These are phyloP conservation scores for Globisporangium mamillatum DNA, from an alignment of 352 stramenopile genomes.

Conservation along the genomic window DNA sequence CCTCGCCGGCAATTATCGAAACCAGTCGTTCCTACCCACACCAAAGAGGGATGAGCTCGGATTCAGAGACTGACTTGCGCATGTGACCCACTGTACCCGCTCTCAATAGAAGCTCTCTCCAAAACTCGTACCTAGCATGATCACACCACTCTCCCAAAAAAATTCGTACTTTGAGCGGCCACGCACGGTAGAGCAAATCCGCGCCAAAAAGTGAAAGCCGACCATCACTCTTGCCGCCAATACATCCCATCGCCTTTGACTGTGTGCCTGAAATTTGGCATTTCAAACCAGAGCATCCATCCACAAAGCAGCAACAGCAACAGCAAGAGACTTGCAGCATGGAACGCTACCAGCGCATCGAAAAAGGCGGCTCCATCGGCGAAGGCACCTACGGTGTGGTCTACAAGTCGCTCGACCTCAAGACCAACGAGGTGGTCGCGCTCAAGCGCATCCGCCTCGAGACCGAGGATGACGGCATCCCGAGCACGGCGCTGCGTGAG, in stretches of 20 bases:
- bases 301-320: neutral
- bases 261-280: neutral
- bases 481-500: constrained; percentile 97
- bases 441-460: constrained; percentile 98
- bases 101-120: constrained; percentile 17
- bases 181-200: neutral
- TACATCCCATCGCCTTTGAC: neutral
- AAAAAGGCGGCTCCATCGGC: constrained; percentile 91
- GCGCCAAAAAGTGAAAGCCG: constrained; percentile 6
- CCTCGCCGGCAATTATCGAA: constrained; percentile 16
- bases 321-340: constrained; percentile 27
- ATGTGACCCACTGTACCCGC: neutral
- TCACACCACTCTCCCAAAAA: neutral
- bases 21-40: constrained; percentile 13
- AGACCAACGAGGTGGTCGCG: constrained; percentile 90
- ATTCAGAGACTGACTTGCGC: neutral
- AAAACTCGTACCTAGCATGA: constrained; percentile 10
- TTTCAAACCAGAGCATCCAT: constrained; percentile 12
- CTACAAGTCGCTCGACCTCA: constrained; percentile 94
- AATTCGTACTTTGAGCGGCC: constrained; percentile 8
- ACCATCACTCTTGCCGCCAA: constrained; percentile 11
- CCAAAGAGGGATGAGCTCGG: neutral
- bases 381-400: constrained; percentile 97
- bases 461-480: constrained; percentile 99
- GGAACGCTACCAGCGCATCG: constrained; percentile 91